Evolutionary conservation across 129 eudicot genomes (phyloP).

Genomic region (Saposhnikovia divaricata): DNA sequence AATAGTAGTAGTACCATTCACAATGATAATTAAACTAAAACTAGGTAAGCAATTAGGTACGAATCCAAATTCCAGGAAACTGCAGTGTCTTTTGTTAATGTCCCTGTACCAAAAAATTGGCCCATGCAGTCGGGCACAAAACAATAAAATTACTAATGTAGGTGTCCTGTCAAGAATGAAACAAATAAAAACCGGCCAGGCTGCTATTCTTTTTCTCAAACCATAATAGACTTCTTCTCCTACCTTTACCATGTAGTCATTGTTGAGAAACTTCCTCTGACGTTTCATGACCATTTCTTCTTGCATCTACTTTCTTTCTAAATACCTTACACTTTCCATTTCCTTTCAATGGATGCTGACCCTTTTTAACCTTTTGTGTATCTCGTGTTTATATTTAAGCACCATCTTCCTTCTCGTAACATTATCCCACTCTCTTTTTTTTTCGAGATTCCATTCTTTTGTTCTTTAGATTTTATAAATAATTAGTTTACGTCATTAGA

Average conservation of each 20-base stretch:
- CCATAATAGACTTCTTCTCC: not conserved
- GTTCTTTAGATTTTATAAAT: no score
- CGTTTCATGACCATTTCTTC: constrained; percentile 9
- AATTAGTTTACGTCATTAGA: not conserved
- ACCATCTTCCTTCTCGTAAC: not conserved
- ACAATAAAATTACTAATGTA: no score
- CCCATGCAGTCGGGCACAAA: no score
- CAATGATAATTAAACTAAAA: no score
- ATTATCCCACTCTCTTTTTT: not conserved
- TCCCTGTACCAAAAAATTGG: not conserved
- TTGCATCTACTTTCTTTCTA: not conserved
- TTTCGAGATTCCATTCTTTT: not conserved
- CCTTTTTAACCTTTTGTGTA: not conserved
- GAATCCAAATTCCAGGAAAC: constrained; percentile 1
- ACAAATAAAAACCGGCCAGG: constrained; percentile 3
- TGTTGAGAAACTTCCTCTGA: constrained; percentile 11
- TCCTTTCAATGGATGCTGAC: not conserved
- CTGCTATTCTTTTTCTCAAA: not conserved
- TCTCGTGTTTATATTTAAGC: not conserved
- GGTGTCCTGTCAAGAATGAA: not conserved
- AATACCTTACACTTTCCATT: not conserved
- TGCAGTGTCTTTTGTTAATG: not conserved
- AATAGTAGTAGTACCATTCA: no score
- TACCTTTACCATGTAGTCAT: not conserved
- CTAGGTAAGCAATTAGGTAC: no score